A percentile compares a stretch with the other conserved stretches of the same genome.
phyloP scores from a whole-genome alignment of 2,329 filamentous ascomycete species.

The Aspergillus pseudoviridinutans region DNA sequence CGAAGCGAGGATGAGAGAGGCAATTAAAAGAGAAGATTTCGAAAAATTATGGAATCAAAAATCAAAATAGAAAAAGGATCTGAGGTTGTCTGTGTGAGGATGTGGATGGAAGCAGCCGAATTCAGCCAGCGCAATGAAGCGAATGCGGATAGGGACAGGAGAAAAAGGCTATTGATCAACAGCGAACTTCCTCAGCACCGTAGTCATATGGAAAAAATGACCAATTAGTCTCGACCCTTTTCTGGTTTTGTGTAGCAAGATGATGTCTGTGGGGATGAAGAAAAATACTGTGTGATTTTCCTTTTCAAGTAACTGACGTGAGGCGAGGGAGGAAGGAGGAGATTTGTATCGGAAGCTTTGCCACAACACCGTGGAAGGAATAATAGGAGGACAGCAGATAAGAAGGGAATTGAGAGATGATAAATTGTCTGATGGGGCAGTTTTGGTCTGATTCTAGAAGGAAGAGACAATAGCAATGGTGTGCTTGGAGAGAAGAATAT shows the following conservation, averaged over 20 bases:
- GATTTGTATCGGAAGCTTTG: constrained; percentile 12
- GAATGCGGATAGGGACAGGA: constrained; percentile 8
- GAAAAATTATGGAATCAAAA: background rate
- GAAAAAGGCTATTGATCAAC: constrained; percentile 7
- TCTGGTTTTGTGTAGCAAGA: constrained; percentile 13
- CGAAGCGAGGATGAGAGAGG: background rate
- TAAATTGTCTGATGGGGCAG: background rate
- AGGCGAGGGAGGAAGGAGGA: constrained; percentile 3
- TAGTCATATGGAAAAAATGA: constrained; percentile 17
- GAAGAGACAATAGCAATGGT: background rate
- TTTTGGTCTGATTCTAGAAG: background rate
- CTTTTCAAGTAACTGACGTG: background rate
- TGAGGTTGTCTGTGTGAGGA: constrained; percentile 5
- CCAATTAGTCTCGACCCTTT: constrained; percentile 11
- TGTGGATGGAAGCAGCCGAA: constrained; percentile 12
- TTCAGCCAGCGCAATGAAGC: constrained; percentile 1
- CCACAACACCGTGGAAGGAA: background rate
- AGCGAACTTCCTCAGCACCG: background rate
- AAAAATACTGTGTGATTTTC: background rate
- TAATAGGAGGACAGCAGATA: background rate
- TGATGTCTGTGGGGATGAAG: constrained; percentile 7
- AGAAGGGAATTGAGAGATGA: constrained; percentile 4
- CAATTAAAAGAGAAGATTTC: background rate
- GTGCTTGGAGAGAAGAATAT: constrained; percentile 4
- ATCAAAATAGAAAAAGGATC: background rate